Conservation (phyloP, 1,284 basidiomycete species). For the Blastosporella zonata region DNA sequence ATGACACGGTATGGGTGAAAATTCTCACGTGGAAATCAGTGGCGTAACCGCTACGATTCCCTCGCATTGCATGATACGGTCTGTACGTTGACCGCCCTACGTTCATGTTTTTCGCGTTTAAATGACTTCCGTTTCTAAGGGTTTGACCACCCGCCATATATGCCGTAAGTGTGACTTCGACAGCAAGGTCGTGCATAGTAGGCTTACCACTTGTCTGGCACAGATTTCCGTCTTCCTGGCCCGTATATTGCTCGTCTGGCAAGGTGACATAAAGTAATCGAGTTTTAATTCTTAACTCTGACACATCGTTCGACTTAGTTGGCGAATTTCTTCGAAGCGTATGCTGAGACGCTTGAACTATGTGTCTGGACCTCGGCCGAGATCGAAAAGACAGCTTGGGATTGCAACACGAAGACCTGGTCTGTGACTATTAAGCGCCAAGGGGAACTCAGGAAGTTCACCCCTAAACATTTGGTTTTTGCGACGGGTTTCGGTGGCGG, state of each 20-base stretch:
- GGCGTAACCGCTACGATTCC: slow-evolving; percentile 58
- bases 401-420: slow-evolving; percentile 49
- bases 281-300: neutral
- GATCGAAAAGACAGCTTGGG: slow-evolving; percentile 42
- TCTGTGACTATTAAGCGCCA: slow-evolving; percentile 44
- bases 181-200: slow-evolving; percentile 1
- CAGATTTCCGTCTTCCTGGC: slow-evolving; percentile 61
- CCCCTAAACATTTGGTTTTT: slow-evolving; percentile 55
- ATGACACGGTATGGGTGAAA: neutral
- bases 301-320: slow-evolving; percentile 34
- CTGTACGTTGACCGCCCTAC: slow-evolving; percentile 22
- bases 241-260: slow-evolving; percentile 54
- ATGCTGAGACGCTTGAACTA: slow-evolving; percentile 61
- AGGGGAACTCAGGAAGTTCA: slow-evolving; percentile 43
- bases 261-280: slow-evolving; percentile 34
- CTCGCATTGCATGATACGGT: slow-evolving; percentile 50
- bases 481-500: slow-evolving; percentile 57
- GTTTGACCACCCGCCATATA: slow-evolving; percentile 57
- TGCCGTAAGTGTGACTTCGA: slow-evolving; percentile 37
- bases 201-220: neutral
- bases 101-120: neutral
- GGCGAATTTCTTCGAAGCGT: slow-evolving; percentile 67
- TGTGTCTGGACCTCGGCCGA: slow-evolving; percentile 62
- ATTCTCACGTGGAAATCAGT: slow-evolving; percentile 21
- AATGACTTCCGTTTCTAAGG: slow-evolving; percentile 28